phyloP scores from a whole-genome alignment of 2,329 filamentous ascomycete species.

The Paracamarosporium sp. region DNA sequence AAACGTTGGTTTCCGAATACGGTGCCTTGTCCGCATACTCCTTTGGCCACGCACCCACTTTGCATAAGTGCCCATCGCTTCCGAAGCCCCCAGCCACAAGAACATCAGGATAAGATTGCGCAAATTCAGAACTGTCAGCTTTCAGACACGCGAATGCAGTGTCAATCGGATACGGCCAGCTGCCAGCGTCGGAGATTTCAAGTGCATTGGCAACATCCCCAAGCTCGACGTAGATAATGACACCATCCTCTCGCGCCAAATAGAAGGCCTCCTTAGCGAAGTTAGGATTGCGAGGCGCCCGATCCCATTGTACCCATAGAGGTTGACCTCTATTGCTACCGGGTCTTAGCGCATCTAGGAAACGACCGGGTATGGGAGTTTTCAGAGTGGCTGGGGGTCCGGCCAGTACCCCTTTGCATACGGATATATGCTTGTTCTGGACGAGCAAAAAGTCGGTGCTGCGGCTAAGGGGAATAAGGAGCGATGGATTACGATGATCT shows the following conservation, averaged over 20 bases:
- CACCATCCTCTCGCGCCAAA: slow-evolving; percentile 85
- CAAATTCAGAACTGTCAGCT: slow-evolving; percentile 54
- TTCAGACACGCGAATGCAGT: slow-evolving; percentile 77
- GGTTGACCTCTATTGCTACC: slow-evolving; percentile 51
- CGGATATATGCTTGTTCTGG: slow-evolving; percentile 42
- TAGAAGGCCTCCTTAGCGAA: slow-evolving; percentile 79
- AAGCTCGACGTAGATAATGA: slow-evolving; percentile 75
- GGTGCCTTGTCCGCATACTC: slow-evolving; percentile 61
- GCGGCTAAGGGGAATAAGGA: slow-evolving; percentile 50
- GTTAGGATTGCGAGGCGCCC: slow-evolving; percentile 68
- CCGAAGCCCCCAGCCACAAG: slow-evolving; percentile 80
- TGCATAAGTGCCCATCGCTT: slow-evolving; percentile 78
- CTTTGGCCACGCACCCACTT: slow-evolving; percentile 58
- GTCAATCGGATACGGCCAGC: slow-evolving; percentile 76
- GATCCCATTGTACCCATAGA: slow-evolving; percentile 84
- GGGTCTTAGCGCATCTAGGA: slow-evolving; percentile 54
- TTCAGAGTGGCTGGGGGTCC: slow-evolving; percentile 37
- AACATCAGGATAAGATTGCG: slow-evolving; percentile 72
- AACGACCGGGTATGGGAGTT: slow-evolving; percentile 29
- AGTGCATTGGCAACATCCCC: slow-evolving; percentile 48
- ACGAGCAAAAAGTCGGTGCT: slow-evolving; percentile 51
- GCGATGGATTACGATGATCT: slow-evolving; percentile 45
- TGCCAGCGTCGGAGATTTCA: slow-evolving; percentile 54
- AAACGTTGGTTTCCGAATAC: slow-evolving; percentile 49
- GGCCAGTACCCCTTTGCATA: slow-evolving; percentile 50